Conservation (phyloP, 768 basidiomycete species). For the Agaricus blazei region DNA sequence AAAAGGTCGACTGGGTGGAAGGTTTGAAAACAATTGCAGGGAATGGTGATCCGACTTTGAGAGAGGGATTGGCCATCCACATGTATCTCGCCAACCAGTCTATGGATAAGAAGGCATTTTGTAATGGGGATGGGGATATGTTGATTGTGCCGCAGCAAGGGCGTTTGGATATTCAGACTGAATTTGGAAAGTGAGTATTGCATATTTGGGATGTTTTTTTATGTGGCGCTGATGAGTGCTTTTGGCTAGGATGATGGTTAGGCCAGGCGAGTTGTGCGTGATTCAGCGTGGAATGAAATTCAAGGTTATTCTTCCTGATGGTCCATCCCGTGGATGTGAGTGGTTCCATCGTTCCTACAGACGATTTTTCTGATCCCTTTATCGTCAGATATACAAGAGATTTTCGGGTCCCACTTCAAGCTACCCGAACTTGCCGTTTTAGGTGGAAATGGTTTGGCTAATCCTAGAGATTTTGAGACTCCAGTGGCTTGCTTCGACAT, state of each 20-base stretch:
- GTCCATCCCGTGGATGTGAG: slow-evolving; percentile 58
- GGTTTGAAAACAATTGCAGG: slow-evolving; percentile 62
- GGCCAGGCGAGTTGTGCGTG: slow-evolving; percentile 62
- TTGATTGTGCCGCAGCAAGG: slow-evolving; percentile 65
- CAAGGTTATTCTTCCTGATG: slow-evolving; percentile 55
- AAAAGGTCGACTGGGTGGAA: slow-evolving; percentile 48
- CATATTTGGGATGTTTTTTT: background rate
- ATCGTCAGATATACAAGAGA: slow-evolving; percentile 51
- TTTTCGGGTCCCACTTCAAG: slow-evolving; percentile 58
- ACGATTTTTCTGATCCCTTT: background rate
- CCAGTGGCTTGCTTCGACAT: slow-evolving; percentile 65
- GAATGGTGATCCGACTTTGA: slow-evolving; percentile 54
- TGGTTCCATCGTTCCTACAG: background rate
- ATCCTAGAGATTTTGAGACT: slow-evolving; percentile 57
- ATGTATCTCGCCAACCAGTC: slow-evolving; percentile 55
- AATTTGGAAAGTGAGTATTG: slow-evolving; percentile 53
- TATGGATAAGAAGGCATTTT: slow-evolving; percentile 58
- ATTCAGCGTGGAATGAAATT: slow-evolving; percentile 65
- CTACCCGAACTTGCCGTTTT: slow-evolving; percentile 64
- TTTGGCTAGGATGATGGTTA: slow-evolving; percentile 46
- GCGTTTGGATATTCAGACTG: slow-evolving; percentile 63
- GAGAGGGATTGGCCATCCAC: slow-evolving; percentile 61
- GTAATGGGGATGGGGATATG: slow-evolving; percentile 63
- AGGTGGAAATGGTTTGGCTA: slow-evolving; percentile 65
- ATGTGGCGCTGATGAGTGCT: background rate